Conservation (phyloP, 257 asterid genomes). For the Cynanchum wilfordii region DNA sequence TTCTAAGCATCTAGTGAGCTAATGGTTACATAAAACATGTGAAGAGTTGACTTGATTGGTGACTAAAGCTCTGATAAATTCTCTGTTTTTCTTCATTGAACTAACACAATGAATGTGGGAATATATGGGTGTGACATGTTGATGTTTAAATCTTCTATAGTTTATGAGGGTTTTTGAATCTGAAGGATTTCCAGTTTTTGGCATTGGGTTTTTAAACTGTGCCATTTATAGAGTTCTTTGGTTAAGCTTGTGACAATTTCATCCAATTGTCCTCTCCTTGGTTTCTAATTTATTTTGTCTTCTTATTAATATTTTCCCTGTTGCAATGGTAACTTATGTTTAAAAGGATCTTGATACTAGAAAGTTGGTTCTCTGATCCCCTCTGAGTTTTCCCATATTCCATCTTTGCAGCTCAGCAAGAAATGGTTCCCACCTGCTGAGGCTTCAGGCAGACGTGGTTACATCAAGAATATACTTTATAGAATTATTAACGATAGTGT, state of each 20-base stretch:
- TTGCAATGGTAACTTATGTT: not conserved
- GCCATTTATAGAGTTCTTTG: not conserved
- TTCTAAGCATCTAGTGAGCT: not conserved
- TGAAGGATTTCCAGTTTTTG: not conserved
- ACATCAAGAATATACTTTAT: slow-evolving; percentile 49
- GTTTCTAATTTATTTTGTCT: not conserved
- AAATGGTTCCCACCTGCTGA: slow-evolving; percentile 79
- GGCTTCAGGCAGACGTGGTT: slow-evolving; percentile 67
- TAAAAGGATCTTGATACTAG: not conserved
- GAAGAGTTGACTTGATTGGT: not conserved
- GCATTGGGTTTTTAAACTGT: not conserved
- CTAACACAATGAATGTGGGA: not conserved
- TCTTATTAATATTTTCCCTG: not conserved
- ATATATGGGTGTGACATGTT: not conserved
- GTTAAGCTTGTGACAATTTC: not conserved
- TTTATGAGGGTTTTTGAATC: not conserved
- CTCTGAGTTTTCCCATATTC: not conserved
- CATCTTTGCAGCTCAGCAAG: slow-evolving; percentile 54
- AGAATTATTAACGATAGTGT: slow-evolving; percentile 37
- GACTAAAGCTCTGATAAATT: not conserved
- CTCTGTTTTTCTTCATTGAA: not conserved
- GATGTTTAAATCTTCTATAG: not conserved
- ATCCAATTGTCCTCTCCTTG: not conserved
- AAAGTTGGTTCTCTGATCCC: not conserved
- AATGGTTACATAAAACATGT: not conserved